Evolutionary conservation across 2,329 filamentous ascomycete species (phyloP).

Genomic region (Tolypocladium tundrense): DNA sequence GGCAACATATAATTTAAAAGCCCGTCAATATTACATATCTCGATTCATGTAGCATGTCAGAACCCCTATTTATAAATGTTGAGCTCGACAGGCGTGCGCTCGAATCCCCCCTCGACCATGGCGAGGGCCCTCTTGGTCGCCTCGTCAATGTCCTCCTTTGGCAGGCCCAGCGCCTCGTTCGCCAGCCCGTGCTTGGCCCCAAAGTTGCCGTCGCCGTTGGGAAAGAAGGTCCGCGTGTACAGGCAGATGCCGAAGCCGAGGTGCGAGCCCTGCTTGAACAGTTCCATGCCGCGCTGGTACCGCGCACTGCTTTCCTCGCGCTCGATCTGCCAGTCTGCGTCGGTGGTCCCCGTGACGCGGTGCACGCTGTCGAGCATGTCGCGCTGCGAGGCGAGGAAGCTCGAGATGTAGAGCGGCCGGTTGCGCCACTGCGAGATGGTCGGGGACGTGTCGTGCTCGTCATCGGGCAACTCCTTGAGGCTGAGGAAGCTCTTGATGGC

Average conservation of each 20-base stretch:
- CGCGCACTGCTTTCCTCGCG: conserved; percentile 31
- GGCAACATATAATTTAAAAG: too few relatives aligned
- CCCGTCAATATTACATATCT: too few relatives aligned
- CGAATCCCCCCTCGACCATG: conserved; percentile 15
- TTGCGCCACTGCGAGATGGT: conserved; percentile 31
- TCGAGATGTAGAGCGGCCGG: conserved; percentile 38
- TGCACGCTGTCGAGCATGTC: conserved; percentile 56
- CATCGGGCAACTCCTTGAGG: conserved; percentile 34
- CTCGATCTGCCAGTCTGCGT: conserved; percentile 50
- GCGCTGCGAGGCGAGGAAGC: conserved; percentile 48
- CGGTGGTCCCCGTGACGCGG: conserved; percentile 44
- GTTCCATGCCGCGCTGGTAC: conserved; percentile 33
- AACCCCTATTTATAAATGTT: too few relatives aligned
- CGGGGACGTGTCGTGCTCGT: conserved; percentile 19
- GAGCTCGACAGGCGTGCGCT: background rate
- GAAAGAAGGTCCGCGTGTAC: conserved; percentile 46
- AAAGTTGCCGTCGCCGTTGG: conserved; percentile 29
- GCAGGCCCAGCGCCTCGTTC: conserved; percentile 47
- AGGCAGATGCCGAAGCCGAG: conserved; percentile 37
- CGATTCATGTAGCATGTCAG: too few relatives aligned
- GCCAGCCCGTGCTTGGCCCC: conserved; percentile 21
- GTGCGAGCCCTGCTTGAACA: conserved; percentile 27
- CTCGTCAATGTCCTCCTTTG: conserved; percentile 48
- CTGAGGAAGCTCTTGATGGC: conserved; percentile 40
- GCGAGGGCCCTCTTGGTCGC: conserved; percentile 38